These are phyloP conservation scores for Rhodosporidiobolus odoratus DNA, from an alignment of 768 basidiomycete species.

Conservation along the genomic window DNA sequence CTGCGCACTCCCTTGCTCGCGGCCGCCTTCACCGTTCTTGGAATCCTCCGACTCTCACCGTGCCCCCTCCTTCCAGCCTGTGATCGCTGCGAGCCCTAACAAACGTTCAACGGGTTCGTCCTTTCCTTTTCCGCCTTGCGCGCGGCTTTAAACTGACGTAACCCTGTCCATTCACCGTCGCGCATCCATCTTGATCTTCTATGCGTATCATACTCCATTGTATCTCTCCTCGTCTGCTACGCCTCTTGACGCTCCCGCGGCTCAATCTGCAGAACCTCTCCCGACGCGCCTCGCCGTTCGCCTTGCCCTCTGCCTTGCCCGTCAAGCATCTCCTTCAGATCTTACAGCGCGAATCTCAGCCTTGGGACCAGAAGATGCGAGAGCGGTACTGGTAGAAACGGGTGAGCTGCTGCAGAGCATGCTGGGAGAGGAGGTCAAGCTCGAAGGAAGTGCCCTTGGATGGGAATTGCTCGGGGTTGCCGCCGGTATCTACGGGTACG, in stretches of 20 bases:
- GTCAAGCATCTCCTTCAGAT: constrained; percentile 8
- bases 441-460: constrained; percentile 1
- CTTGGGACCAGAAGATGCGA: background rate
- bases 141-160: no score
- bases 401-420: background rate
- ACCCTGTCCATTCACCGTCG: no score
- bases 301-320: background rate
- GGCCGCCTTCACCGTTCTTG: background rate
- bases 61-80: background rate
- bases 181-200: no score
- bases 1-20: constrained; percentile 5
- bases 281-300: background rate
- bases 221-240: no score
- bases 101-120: no score
- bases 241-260: no score
- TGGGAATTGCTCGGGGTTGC: constrained; percentile 15
- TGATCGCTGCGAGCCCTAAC: constrained; percentile 1
- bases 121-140: background rate
- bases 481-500: constrained; percentile 2
- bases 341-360: background rate
- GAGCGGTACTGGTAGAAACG: background rate
- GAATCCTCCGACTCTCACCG: background rate
- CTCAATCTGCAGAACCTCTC: background rate
- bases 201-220: no score
- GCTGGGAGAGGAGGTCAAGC: background rate